phyloP scores from a whole-genome alignment of 805 yeast species.

The Yamadazyma scolyti region DNA sequence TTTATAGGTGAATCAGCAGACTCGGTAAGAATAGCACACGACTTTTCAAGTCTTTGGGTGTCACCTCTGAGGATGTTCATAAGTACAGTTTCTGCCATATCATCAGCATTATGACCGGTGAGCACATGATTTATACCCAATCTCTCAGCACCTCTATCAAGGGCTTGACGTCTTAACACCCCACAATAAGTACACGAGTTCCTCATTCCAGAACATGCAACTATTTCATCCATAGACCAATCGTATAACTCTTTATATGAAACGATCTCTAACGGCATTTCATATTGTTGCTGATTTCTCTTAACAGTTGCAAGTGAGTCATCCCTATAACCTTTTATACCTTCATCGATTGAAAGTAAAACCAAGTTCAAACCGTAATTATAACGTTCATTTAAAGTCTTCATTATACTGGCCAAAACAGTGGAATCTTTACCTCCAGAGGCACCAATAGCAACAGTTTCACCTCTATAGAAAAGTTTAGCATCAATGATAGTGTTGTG shows the following conservation, averaged over 20 bases:
- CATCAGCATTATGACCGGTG: constrained; percentile 99
- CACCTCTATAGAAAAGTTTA: constrained; percentile 73
- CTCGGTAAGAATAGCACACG: constrained; percentile 80
- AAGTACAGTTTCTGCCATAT: constrained; percentile 96
- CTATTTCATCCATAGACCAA: constrained; percentile 99
- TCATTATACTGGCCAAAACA: constrained; percentile 84
- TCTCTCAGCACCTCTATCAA: constrained; percentile 92
- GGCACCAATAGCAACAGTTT: constrained; percentile 93
- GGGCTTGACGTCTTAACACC: constrained; percentile 91
- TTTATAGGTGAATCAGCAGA: constrained; percentile 85
- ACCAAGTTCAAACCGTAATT: constrained; percentile 84
- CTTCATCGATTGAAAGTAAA: constrained; percentile 88
- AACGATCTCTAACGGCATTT: constrained; percentile 73
- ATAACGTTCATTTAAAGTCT: constrained; percentile 82
- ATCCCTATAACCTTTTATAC: constrained; percentile 94
- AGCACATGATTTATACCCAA: constrained; percentile 85
- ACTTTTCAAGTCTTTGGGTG: constrained; percentile 83
- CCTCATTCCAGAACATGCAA: constrained; percentile 87
- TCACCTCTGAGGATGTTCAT: constrained; percentile 97
- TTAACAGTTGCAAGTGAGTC: constrained; percentile 96
- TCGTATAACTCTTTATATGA: constrained; percentile 86
- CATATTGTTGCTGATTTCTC: constrained; percentile 82
- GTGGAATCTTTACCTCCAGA: constrained; percentile 99
- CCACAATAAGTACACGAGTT: constrained; percentile 98
- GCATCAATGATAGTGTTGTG: constrained; percentile 80